Base-by-base conservation (phyloP, 1,284 basidiomycete species). In the Leccinum fallax region DNA sequence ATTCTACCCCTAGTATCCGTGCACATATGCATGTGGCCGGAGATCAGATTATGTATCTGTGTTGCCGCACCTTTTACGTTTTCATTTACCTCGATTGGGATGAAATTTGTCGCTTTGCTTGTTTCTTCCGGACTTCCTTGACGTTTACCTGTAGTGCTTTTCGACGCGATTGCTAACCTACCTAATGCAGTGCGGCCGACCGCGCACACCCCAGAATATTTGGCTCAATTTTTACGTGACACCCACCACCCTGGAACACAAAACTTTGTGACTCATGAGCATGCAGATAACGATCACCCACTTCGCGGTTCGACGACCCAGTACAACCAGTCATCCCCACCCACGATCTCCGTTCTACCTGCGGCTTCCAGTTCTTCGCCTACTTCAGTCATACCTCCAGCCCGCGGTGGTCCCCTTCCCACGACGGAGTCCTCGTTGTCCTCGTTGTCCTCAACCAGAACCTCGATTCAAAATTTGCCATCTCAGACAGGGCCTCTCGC, bases 171-270 rank as follows among this genome's bases (percentile, higher is more conserved):
- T 32, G 19, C 60, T 73, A 36, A 70, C 34, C 7, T 1, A 1
- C 16, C 28, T 38, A 10, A 51, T 46, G 21, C 10, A 69, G 70
- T 32, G 24, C 64, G 54, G 30, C 57, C 55, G 28, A 62, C 53
- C 5, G 15, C 60, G 34, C 57, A 53, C 48, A 38, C 60, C 19
- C 7, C 55, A 13, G 62, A 66, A 21, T 53, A 61, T 48, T 13
- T 49, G 28, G 8, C 58, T 24, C 57, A 28, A 15, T 58, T 55
- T 26, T 1, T 34, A 16, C 40, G 19, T 7, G 51, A 64, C 2
- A 7, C 53, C 52, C 40, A 43, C 2, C 21, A 26, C 16, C 24
- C 40, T 49, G 6, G 6, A 21, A 21, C 13, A 53, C 34, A 48
- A 1, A 30, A 36, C 30, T 1, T 32, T 2, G 3, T 2, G 7